These are phyloP conservation scores for Monilinia fructicola DNA, from an alignment of 2,329 filamentous ascomycete species.

Conservation along the genomic window DNA sequence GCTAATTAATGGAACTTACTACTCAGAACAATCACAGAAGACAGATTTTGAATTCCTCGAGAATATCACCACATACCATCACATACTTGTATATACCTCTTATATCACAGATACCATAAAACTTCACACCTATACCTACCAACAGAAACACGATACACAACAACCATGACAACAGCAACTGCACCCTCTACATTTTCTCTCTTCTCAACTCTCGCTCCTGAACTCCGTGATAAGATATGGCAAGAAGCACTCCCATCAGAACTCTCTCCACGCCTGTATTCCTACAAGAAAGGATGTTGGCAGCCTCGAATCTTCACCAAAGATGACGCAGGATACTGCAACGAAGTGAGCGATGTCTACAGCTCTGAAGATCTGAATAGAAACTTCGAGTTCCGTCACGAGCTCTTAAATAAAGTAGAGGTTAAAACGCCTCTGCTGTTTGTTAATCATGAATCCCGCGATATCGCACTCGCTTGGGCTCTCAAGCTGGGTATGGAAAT, in stretches of 20 bases:
- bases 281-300: not conserved
- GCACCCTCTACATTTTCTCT: not conserved
- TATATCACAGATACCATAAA: no score
- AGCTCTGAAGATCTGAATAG: not conserved
- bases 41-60: not conserved
- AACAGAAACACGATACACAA: not conserved
- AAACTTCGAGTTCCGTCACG: not conserved
- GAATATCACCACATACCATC: not conserved
- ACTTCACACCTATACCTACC: not conserved
- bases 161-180: not conserved
- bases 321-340: not conserved
- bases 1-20: not conserved
- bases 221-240: conserved; percentile 3
- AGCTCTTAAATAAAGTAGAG: not conserved
- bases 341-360: not conserved
- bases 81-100: not conserved
- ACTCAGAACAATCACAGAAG: not conserved
- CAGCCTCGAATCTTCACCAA: not conserved
- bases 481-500: not conserved
- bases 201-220: not conserved
- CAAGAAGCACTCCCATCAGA: not conserved
- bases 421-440: not conserved
- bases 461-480: not conserved
- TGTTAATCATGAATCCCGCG: not conserved
- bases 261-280: not conserved